phyloP scores from a whole-genome alignment of 2,329 filamentous ascomycete species.

The Xylaria sp. region DNA sequence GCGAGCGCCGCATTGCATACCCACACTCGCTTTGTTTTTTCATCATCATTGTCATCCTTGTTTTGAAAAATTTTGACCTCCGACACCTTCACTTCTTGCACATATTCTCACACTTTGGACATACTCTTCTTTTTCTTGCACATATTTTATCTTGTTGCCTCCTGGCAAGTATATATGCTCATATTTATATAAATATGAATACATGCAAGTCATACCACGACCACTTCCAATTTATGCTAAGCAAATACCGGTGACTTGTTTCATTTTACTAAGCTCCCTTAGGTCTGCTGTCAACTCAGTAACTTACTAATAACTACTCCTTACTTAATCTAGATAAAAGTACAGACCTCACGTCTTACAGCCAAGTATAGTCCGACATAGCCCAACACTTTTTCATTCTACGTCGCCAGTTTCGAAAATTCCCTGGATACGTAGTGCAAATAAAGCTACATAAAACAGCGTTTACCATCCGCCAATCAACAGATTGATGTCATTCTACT shows the following conservation, averaged over 20 bases:
- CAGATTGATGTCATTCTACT: background rate
- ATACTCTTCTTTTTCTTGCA: constrained; percentile 20
- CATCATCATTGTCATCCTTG: too few relatives aligned
- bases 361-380: background rate
- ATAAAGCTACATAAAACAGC: background rate
- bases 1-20: constrained; percentile 33
- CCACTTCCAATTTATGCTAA: background rate
- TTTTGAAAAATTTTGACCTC: constrained; percentile 4
- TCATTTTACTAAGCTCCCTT: background rate
- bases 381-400: background rate
- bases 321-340: background rate
- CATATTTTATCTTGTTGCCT: constrained; percentile 12
- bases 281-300: background rate
- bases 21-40: constrained; percentile 26
- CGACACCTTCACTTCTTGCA: background rate
- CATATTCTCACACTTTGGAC: constrained; percentile 14
- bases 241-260: background rate
- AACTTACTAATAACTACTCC: background rate
- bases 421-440: background rate
- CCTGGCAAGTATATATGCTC: constrained; percentile 21
- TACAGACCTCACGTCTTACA: background rate
- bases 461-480: background rate
- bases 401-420: background rate
- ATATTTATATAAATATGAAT: constrained; percentile 1
- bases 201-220: background rate